Conservation (phyloP, 2,329 filamentous ascomycete genomes). For the Clarireedia paspali region DNA sequence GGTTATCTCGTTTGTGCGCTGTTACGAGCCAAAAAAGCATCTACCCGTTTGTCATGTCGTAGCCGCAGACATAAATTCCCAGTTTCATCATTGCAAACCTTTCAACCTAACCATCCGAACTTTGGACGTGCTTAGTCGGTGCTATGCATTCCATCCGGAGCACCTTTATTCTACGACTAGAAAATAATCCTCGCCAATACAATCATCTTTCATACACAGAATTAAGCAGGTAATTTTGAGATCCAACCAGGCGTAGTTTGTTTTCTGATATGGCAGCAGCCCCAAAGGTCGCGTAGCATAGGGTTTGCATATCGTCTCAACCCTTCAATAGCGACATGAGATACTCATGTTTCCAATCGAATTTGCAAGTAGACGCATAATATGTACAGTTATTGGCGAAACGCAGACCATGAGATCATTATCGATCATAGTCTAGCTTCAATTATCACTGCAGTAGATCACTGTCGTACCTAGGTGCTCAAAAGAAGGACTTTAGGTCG, state of each 20-base stretch:
- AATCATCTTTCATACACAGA: not conserved
- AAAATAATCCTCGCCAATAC: not conserved
- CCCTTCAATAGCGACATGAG: too few species aligned
- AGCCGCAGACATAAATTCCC: slow-evolving; percentile 1
- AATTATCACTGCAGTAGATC: not conserved
- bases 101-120: not conserved
- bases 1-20: not conserved
- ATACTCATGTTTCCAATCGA: too few species aligned
- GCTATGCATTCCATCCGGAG: not conserved
- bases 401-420: not conserved
- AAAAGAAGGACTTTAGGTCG: not conserved
- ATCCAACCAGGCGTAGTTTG: too few species aligned
- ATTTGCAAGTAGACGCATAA: not conserved
- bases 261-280: too few species aligned
- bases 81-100: not conserved
- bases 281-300: not conserved
- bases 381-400: not conserved
- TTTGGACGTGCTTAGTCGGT: not conserved
- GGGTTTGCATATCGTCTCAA: too few species aligned
- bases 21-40: not conserved
- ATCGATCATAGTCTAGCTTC: not conserved
- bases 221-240: too few species aligned
- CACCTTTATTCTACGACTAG: not conserved
- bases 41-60: slow-evolving; percentile 11
- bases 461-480: not conserved